phyloP scores from a whole-genome alignment of 108 stramenopile species.

The Ochromonas danica region DNA sequence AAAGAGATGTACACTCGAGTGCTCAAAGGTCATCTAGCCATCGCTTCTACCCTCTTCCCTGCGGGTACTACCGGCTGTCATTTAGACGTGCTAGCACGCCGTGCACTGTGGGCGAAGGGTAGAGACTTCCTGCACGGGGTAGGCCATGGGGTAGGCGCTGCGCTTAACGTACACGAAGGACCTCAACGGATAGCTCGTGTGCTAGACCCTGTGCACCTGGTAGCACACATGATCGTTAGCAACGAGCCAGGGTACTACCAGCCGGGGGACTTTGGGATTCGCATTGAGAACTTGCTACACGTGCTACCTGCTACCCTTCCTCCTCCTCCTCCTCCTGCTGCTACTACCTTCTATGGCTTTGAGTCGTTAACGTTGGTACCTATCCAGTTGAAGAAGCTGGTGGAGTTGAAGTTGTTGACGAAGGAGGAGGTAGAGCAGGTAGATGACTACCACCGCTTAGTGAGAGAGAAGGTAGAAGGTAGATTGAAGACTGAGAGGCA shows the following conservation, averaged over 20 bases:
- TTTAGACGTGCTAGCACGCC: constrained; percentile 85
- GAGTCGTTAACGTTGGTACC: constrained; percentile 77
- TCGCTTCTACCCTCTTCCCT: constrained; percentile 84
- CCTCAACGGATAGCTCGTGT: constrained; percentile 3
- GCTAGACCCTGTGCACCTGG: not conserved
- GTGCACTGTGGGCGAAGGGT: constrained; percentile 78
- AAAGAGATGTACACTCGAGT: constrained; percentile 70
- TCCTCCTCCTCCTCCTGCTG: not conserved
- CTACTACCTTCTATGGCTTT: constrained; percentile 74
- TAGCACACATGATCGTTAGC: constrained; percentile 11
- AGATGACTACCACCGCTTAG: constrained; percentile 66
- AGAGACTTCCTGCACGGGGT: constrained; percentile 79
- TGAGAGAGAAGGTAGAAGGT: too few relatives aligned
- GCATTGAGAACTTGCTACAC: constrained; percentile 3
- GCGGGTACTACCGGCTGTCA: constrained; percentile 53
- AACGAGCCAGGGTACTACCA: constrained; percentile 20
- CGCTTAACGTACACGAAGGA: constrained; percentile 25
- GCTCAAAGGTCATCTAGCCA: constrained; percentile 88
- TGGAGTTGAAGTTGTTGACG: constrained; percentile 69
- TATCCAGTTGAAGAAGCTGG: constrained; percentile 73
- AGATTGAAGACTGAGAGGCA: too few relatives aligned
- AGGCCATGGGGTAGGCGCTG: constrained; percentile 23
- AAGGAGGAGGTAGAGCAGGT: constrained; percentile 75
- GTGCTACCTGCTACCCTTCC: not conserved
- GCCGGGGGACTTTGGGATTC: not conserved